Evolutionary conservation across 176 grass and related monocot genomes (phyloP).

Genomic region (Zoysia pacifica): DNA sequence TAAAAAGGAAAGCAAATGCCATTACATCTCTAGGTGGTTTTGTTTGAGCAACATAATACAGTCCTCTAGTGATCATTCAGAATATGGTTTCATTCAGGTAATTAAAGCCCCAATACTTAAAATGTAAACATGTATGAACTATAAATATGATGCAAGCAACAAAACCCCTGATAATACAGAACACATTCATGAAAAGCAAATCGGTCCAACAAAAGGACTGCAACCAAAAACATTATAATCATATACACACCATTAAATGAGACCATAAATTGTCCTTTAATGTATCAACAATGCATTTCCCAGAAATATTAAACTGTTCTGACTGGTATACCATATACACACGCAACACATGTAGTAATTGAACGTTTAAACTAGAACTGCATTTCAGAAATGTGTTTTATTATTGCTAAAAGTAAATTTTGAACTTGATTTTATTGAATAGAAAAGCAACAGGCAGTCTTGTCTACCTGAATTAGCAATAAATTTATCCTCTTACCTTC

Average conservation of each 20-base stretch:
- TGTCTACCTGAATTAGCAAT: constrained; percentile 18
- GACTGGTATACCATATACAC: neutral
- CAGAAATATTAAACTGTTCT: neutral
- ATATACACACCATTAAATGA: neutral
- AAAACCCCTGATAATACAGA: constrained; percentile 12
- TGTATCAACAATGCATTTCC: constrained; percentile 18
- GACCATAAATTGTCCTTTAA: neutral
- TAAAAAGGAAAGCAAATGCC: neutral
- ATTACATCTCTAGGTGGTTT: constrained; percentile 12
- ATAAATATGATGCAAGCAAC: neutral
- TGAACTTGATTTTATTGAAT: neutral
- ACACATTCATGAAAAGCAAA: neutral
- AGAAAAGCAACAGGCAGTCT: constrained; percentile 17
- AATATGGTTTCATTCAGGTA: constrained; percentile 27
- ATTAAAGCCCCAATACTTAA: constrained; percentile 1
- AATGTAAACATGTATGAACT: neutral
- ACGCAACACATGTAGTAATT: constrained; percentile 2
- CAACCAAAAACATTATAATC: neutral
- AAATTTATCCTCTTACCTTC: neutral
- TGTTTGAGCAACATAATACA: constrained; percentile 29
- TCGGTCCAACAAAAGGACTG: neutral
- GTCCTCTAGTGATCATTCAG: neutral
- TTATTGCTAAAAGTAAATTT: neutral
- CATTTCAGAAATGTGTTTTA: neutral
- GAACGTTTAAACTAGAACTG: neutral